These are phyloP conservation scores for Arachis hypogaea DNA, from an alignment of 306 rosid genomes.

Conservation along the genomic window DNA sequence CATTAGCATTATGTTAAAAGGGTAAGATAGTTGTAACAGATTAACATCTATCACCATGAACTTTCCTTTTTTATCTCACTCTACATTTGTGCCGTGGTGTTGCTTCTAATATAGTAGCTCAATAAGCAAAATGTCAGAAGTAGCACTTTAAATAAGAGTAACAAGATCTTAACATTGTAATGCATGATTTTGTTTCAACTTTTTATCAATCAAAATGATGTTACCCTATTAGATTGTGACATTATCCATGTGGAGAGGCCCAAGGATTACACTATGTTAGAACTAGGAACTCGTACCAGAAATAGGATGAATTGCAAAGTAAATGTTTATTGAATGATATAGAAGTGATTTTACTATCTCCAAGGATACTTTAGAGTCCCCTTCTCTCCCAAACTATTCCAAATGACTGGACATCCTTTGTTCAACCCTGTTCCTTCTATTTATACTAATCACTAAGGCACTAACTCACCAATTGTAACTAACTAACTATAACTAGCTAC, in stretches of 20 bases:
- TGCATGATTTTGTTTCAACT: neutral
- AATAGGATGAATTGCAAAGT: too few relatives aligned
- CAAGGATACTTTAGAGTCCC: too few relatives aligned
- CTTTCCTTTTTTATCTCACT: constrained; percentile 21
- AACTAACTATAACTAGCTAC: too few relatives aligned
- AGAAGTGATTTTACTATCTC: too few relatives aligned
- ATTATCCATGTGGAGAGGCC: constrained; percentile 19
- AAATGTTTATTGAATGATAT: too few relatives aligned
- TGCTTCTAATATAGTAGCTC: constrained; percentile 20
- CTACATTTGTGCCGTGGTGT: constrained; percentile 33
- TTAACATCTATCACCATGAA: neutral
- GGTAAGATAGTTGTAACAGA: constrained; percentile 10
- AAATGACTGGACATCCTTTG: too few relatives aligned
- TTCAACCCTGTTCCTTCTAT: too few relatives aligned
- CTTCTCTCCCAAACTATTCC: too few relatives aligned
- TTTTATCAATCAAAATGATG: constrained; percentile 26
- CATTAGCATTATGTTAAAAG: constrained; percentile 25
- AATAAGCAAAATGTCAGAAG: constrained; percentile 12
- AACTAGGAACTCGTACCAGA: too few relatives aligned
- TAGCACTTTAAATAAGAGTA: neutral
- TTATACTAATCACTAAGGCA: too few relatives aligned
- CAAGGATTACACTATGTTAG: neutral
- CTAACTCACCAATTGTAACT: too few relatives aligned
- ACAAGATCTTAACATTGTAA: constrained; percentile 7
- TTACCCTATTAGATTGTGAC: constrained; percentile 26